Evolutionary conservation across 495 filamentous ascomycete species (phyloP), one percentile per base, ranked within the genome.

Genomic region (Aspergillus bertholletiae): DNA sequence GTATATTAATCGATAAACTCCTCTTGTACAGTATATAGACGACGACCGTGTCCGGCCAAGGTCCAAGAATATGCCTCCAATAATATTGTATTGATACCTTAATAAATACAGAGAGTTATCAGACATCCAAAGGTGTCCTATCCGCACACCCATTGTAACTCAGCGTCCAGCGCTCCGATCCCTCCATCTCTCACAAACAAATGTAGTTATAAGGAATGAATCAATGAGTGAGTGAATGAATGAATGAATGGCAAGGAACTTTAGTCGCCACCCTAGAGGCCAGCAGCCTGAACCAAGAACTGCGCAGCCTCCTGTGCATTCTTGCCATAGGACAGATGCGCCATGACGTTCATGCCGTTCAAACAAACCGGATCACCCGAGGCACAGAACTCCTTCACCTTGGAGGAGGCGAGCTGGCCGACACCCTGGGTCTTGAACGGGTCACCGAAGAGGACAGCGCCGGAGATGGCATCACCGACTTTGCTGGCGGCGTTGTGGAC

Each of bases 401-500:
- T 79, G 27, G 65, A 66, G 12, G 63, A 56, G 15, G 71, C 53
- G 0, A 83, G 64, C 41, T 78, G 75, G 0, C 74, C 64, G 5
- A 84, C 73, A 3, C 69, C 47, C 30, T 74, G 57, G 1, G 62
- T 62, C 57, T 79, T 75, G 63, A 76, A 67, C 30, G 84, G 83
- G 64, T 85, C 82, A 9, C 82, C 83, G 59, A 85, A 86, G 28
- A 83, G 70, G n/a, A 85, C 80, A 5, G 73, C 65, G 28, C 53
- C 62, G 7, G 64, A 17, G 7, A 74, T 63, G 49, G 69, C 59
- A 12, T 53, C 54, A 26, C 59, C 59, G 12, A 80, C 61, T 43
- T 65, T 61, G 32, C 40, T 65, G 12, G 72, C 71, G 4, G 78
- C 78, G 47, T 77, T 76, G 67, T 81, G 81, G 2, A 77, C 73